Conservation (phyloP, 2,329 filamentous ascomycete genomes). For the Pseudogymnoascus sp. region DNA sequence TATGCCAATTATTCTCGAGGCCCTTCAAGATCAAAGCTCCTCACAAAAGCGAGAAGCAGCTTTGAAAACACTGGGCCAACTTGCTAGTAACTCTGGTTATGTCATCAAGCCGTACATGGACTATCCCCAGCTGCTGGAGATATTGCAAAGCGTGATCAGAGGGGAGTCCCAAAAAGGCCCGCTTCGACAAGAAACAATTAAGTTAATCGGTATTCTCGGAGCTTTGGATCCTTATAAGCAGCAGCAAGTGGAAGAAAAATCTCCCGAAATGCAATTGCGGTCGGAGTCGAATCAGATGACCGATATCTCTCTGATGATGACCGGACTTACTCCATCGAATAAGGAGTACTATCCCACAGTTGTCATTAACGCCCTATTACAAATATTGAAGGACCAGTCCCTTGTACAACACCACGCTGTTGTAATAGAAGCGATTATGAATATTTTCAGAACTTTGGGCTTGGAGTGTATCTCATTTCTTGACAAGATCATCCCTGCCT, state of each 20-base stretch:
- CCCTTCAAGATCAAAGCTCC: conserved; percentile 88
- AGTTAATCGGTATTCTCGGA: conserved; percentile 89
- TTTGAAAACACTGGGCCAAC: conserved; percentile 78
- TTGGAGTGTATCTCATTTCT: conserved; percentile 94
- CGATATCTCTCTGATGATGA: conserved; percentile 97
- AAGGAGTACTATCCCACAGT: conserved; percentile 99
- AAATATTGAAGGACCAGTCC: conserved; percentile 85
- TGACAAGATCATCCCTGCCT: conserved; percentile 87
- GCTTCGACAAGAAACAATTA: conserved; percentile 88
- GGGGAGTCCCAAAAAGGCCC: conserved; percentile 77
- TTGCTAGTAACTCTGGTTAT: conserved; percentile 94
- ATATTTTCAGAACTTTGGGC: conserved; percentile 92
- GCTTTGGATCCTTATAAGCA: conserved; percentile 95
- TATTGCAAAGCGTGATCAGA: conserved; percentile 89
- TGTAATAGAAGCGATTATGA: conserved; percentile 97
- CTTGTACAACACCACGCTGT: conserved; percentile 83
- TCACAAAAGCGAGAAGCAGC: conserved; percentile 85
- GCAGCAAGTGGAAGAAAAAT: conserved; percentile 85
- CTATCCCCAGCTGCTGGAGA: conserved; percentile 85
- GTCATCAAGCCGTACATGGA: conserved; percentile 95
- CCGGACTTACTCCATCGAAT: conserved; percentile 86
- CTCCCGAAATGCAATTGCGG: conserved; percentile 67
- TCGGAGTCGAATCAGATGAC: conserved; percentile 61
- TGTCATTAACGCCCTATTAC: conserved; percentile 89
- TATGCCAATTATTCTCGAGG: conserved; percentile 92